Evolutionary conservation across 208 protist genomes (phyloP).

Genomic region (Crithidia sp.): DNA sequence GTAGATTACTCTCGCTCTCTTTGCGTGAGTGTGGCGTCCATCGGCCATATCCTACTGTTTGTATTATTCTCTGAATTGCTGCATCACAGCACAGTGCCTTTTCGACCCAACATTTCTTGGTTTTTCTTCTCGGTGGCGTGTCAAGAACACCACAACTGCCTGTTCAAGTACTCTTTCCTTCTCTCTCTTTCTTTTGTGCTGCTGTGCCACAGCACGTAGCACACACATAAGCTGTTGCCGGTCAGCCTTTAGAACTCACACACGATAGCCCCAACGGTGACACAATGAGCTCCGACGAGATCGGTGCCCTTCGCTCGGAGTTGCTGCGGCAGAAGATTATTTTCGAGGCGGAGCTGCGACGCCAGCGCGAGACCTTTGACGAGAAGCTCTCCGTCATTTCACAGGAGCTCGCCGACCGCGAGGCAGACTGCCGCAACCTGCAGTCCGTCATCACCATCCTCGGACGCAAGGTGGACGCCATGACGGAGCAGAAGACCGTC

Average conservation of each 20-base stretch:
- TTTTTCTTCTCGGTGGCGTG: no score
- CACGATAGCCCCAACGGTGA: neutral
- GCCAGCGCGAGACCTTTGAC: conserved; percentile 82
- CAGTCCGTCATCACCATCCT: conserved; percentile 90
- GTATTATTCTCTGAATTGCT: no score
- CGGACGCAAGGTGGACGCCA: conserved; percentile 79
- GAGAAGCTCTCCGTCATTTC: conserved; percentile 57
- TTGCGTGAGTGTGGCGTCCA: no score
- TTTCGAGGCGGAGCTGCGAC: conserved; percentile 85
- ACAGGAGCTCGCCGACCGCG: conserved; percentile 80
- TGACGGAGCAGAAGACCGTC: conserved; percentile 44
- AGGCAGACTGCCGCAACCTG: conserved; percentile 90
- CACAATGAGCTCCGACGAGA: conserved; percentile 63
- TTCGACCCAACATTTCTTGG: no score
- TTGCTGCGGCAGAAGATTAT: conserved; percentile 90
- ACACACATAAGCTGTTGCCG: neutral
- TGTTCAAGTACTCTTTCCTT: neutral
- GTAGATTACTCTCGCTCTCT: no score
- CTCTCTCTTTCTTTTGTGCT: conserved; percentile 15
- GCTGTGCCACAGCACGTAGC: neutral
- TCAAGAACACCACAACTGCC: no score
- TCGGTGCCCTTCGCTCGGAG: conserved; percentile 84
- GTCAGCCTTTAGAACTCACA: no score
- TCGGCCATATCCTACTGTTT: no score
- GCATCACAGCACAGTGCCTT: no score